Base-by-base conservation (phyloP, 306 rosid species). In the Ziziphus jujuba region DNA sequence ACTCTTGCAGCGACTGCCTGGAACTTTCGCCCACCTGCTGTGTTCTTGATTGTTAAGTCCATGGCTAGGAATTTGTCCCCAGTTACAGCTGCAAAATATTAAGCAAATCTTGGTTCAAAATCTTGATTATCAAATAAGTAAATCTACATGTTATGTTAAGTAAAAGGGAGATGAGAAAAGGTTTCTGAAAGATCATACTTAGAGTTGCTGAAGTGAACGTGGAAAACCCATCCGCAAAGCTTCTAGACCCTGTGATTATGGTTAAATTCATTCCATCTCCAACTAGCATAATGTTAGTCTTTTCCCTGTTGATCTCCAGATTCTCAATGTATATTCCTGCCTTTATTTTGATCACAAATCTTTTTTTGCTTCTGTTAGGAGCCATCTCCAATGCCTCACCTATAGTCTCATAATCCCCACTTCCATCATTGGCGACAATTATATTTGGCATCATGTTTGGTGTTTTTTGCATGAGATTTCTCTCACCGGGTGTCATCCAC, bases 11-110 rank as follows among this genome's bases (percentile, higher is more conserved):
- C 69, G 2, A 64, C 69, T 0, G 57, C 69, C 28, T 48, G 57
- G 44, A 24, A 28, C 16, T 48, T 48, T 7, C 9, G 8, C 50
- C 57, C 22, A 15, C 59, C 58, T n/a, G 49, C 70, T 19, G 59
- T 65, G 70, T 65, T 65, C 24, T 9, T 17, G 15, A 49, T 17
- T 4, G 31, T 64, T 25, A 64, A 28, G 67, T 63, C 67, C 23
- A 38, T 63, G 12, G 67, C 67, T 24, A 47, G 4, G 21, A 63
- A 63, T 14, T 10, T 47, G 9, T 63, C 55, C 43, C 67, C 56
- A n/a, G 48, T 44, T 45, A 63, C 67, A 63, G 67, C 67, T 45
- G 55, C 67, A 25, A 63, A n/a, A 19, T 22, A 59, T 34, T 22
- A 59, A 38, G n/a, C 20, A 20, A 59, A 59, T 50, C 22, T 50